Base-by-base conservation (phyloP, 2,329 filamentous ascomycete genomes). In the Diaporthe aspalathi region DNA sequence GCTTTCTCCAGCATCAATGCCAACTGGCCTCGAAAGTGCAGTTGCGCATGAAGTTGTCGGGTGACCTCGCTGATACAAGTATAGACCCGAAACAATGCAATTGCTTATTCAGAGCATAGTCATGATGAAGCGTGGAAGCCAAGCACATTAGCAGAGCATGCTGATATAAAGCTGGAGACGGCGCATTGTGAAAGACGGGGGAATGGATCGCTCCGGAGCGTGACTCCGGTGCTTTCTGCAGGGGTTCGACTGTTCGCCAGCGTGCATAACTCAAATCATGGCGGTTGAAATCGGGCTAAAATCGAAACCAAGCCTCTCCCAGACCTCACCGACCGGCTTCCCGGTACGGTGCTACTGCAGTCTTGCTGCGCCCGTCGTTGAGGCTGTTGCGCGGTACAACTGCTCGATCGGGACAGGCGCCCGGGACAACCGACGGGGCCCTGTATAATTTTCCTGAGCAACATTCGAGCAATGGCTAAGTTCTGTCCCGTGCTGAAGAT, bases 221-320 rank as follows among this genome's bases (percentile, higher is more conserved):
- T 65, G 60, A 7, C 45, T 50, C 60, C 60, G 60, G 17, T 38
- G 45, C 60, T 65, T 50, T 38, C n/a, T 65, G 60, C 60, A 65
- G 45, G 60, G 45, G 12, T 56, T n/a, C 20, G 12, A 1, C 38
- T 50, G 35, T 27, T n/a, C 17, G 40, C 57, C 17, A 32, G 24
- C 60, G 29, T 50, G 60, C 60, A 65, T 65, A 65, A 65, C 45
- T 65, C 60, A 65, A 65, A 50, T 65, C 43, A 65, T 14, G 17
- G 60, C 60, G 43, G 60, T 24, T 50, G 60, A 65, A 50, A 38
- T 16, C 45, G 45, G 43, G 60, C 60, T 47, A 62, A 62, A 45
- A 27, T n/a, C 5, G 40, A 47, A 43, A 62, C 56, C 56, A 47
- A 47, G 43, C 60, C 45, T 38, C 24, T 65, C 45, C 20, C 43